Evolutionary conservation across 805 yeast genomes (phyloP).

Genomic region (Lipomyces sp.): DNA sequence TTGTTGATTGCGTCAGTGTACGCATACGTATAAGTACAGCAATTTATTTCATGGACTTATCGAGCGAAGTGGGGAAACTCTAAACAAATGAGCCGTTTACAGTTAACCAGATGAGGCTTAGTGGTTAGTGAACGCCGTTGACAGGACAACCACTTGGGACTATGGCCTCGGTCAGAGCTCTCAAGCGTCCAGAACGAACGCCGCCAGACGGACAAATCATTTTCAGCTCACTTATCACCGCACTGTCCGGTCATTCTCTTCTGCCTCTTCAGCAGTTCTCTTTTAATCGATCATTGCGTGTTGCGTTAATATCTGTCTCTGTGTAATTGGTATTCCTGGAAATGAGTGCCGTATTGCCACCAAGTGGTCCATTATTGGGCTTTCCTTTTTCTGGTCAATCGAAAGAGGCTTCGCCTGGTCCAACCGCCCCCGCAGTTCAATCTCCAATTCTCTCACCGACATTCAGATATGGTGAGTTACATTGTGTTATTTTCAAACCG

Average conservation of each 20-base stretch:
- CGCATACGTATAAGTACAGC: no score
- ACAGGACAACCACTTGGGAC: not conserved
- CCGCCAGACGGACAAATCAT: not conserved
- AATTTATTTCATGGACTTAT: no score
- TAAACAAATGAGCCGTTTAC: not conserved
- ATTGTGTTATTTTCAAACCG: not conserved
- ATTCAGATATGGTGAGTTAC: conserved; percentile 23
- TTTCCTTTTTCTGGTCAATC: conserved; percentile 28
- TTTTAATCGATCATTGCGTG: not conserved
- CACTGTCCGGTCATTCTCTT: not conserved
- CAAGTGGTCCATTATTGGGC: conserved; percentile 30
- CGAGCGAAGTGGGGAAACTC: not conserved
- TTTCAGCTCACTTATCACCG: not conserved
- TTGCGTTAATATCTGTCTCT: not conserved
- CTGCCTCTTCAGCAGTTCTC: not conserved
- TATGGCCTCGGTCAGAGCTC: not conserved
- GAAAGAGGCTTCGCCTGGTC: conserved; percentile 16
- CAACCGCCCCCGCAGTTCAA: not conserved
- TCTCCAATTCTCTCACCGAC: conserved; percentile 10
- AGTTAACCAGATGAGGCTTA: not conserved
- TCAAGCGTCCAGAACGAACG: not conserved
- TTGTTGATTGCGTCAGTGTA: no score
- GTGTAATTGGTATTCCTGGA: not conserved
- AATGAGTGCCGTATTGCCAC: conserved; percentile 37
- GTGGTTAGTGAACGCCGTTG: not conserved